These are phyloP conservation scores for Danielia oregonensis DNA, from an alignment of 805 yeast genomes.

Conservation along the genomic window DNA sequence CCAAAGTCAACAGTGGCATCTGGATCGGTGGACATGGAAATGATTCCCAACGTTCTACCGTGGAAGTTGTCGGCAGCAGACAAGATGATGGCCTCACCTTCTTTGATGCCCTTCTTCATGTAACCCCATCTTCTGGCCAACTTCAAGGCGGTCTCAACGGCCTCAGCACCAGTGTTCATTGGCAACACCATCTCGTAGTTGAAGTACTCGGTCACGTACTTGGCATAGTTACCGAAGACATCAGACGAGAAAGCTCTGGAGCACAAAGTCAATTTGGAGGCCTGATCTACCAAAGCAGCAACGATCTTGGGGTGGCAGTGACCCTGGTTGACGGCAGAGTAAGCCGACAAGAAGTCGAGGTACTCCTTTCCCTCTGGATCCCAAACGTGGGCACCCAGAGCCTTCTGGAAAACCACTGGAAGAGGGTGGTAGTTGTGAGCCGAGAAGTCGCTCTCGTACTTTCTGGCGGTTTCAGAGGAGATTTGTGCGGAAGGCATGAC, in stretches of 20 bases:
- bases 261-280: slow-evolving; percentile 75
- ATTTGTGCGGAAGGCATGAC: slow-evolving; percentile 25
- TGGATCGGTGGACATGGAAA: slow-evolving; percentile 94
- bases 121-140: slow-evolving; percentile 98
- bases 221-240: slow-evolving; percentile 81
- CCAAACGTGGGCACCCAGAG: slow-evolving; percentile 92
- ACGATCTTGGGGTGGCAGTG: slow-evolving; percentile 95
- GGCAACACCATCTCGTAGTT: slow-evolving; percentile 91
- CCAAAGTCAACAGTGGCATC: slow-evolving; percentile 89
- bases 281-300: slow-evolving; percentile 81
- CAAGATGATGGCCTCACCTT: slow-evolving; percentile 79
- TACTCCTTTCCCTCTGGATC: slow-evolving; percentile 96
- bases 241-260: slow-evolving; percentile 93
- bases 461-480: slow-evolving; percentile 61
- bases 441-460: slow-evolving; percentile 74
- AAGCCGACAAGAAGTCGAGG: slow-evolving; percentile 88
- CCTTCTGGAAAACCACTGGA: slow-evolving; percentile 89
- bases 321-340: slow-evolving; percentile 97
- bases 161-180: slow-evolving; percentile 99
- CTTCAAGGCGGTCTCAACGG: slow-evolving; percentile 92
- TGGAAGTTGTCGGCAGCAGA: slow-evolving; percentile 92
- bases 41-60: slow-evolving; percentile 92
- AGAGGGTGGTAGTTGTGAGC: slow-evolving; percentile 97
- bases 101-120: slow-evolving; percentile 76
- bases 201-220: slow-evolving; percentile 83